Base-by-base conservation (phyloP, 495 filamentous ascomycete species). In the Cairneyella variabilis region DNA sequence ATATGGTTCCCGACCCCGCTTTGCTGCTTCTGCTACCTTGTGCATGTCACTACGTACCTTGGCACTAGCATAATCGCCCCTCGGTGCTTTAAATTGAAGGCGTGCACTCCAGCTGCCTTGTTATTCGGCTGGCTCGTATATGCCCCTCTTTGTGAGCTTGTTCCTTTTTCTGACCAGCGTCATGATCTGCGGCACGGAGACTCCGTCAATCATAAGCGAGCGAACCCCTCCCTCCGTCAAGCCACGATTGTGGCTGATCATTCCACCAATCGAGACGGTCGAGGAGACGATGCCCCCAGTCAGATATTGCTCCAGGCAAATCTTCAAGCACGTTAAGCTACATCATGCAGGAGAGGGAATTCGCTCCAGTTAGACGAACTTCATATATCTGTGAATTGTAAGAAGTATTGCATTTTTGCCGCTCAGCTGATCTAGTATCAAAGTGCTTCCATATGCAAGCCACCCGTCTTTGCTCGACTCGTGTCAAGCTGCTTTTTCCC, bases 341-440 rank as follows among this genome's bases (percentile, higher is more conserved):
- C 28, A 32, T 7, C 28, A 32, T 14, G n/a, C n/a, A n/a, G n/a
- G n/a, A n/a, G n/a, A n/a, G n/a, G n/a, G n/a, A n/a, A n/a, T n/a
- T n/a, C n/a, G n/a, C n/a, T n/a, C n/a, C n/a, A n/a, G n/a, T n/a
- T n/a, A n/a, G n/a, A n/a, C n/a, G n/a, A n/a, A n/a, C n/a, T n/a
- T n/a, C n/a, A n/a, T n/a, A n/a, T n/a, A n/a, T n/a, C n/a, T n/a
- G n/a, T n/a, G n/a, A n/a, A n/a, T n/a, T n/a, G n/a, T n/a, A n/a
- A 34, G 30, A 32, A 32, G 28, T 32, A 32, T 6, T 14, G 6
- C 7, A 32, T 28, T 36, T 51, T 22, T 25, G 3, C 17, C 17
- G 17, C 45, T 59, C 57, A 59, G 57, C 57, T 59, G 51, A 48
- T 48, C 51, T 22, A 43, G 47, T 52, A 59, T 48, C 47, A 51